Base-by-base conservation (phyloP, 2,329 filamentous ascomycete species). In the Amauroascus verrucosus region DNA sequence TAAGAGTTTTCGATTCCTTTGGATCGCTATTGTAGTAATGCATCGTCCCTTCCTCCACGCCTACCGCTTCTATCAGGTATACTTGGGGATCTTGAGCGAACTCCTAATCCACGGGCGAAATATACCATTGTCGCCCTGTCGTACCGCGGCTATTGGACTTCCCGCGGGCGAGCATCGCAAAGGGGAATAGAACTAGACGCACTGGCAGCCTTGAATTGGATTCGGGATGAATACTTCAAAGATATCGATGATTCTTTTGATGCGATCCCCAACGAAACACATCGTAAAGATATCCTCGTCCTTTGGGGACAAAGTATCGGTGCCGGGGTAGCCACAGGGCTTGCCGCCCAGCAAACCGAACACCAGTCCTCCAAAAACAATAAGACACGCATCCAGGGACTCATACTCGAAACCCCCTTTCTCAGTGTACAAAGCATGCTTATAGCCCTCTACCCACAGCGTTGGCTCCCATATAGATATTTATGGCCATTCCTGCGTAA, bases 121-220 rank as follows among this genome's bases (percentile, higher is more conserved):
- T 54, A 57, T 22, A 56, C 68, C 1, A 56, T 79, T 2, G 67
- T 75, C 1, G 75, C 74, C 3, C 60, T 79, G 6, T 79, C 77
- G 5, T 80, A 88, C 64, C 80, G 85, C 41, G 85, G 86, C 9
- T 91, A 84, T 65, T 91, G 86, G 87, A 88, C 76, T 9, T 90
- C 85, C 1, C 76, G 79, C 30, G 86, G 88, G 16, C 76, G 82
- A 3, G 80, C 86, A 6, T 84, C 81, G 2, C 85, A 90, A 63
- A 70, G 68, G 35, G 86, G 86, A 1, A 84, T 91, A 58, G 77
- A 85, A 60, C 68, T 76, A 16, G 86, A 91, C 65, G 78, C 83
- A 1, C 72, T 77, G 54, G 84, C 85, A 0, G 78, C 83, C 6
- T 63, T 86, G 20, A 60, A 71, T 8, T 88, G 84, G 83, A 75